Base-by-base conservation (phyloP, 2,329 filamentous ascomycete genomes). In the Coniella vitis region DNA sequence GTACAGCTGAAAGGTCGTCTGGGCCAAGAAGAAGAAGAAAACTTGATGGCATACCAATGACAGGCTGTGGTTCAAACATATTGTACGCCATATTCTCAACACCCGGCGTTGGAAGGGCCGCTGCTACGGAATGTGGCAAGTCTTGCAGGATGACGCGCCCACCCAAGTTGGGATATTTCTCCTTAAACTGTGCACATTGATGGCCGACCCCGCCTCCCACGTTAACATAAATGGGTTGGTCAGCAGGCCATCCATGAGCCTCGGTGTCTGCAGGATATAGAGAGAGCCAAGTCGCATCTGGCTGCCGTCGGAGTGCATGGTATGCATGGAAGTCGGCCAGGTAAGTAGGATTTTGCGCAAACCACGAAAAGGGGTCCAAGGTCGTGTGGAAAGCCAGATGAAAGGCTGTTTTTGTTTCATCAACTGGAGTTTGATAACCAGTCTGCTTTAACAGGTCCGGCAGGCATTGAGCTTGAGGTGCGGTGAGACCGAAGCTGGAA, bases 91-190 rank as follows among this genome's bases (percentile, higher is more conserved):
- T 50, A 7, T 36, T 43, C 16, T 50, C 48, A 1, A 50, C 48
- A 3, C 48, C 48, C 4, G 45, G 36, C 5, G 48, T 50, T n/a
- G 14, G 5, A 3, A 47, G 43, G 3, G 48, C 43, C 9, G 42
- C 9, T 3, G 29, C 17, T 10, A 50, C 13, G 9, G 45, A 31
- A 3, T 41, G 14, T 2, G 48, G 38, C 2, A 50, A 38, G 10
- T 50, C 48, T 13, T 50, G 48, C 10, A 46, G 17, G 1, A 50
- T 47, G 7, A 50, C 43, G 2, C 48, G 48, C 3, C 48, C 48
- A 1, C 43, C 38, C 1, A 50, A 4, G 4, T 42, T 2, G 2
- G 48, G 43, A 8, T 46, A 29, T 14, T 25, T 47, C 3, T 14
- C 22, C 14, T 42, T 41, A 3, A 50, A 25, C 2, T 29, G 35